Evolutionary conservation across 179 eudicot species (phyloP).

Genomic region (Silene noctiflora): DNA sequence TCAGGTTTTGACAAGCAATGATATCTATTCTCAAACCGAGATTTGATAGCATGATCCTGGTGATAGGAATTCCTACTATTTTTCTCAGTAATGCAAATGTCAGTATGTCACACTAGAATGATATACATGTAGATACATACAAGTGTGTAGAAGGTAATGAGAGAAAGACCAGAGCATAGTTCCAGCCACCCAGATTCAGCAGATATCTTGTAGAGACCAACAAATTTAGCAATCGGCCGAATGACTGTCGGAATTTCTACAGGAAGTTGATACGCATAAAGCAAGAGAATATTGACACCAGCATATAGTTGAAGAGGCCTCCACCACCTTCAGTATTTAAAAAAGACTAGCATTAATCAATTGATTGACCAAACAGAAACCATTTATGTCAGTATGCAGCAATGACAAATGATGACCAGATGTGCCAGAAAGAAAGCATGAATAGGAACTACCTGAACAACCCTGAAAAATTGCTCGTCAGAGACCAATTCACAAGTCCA

Average conservation of each 20-base stretch:
- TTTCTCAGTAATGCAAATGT: not conserved
- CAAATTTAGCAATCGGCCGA: conserved; percentile 39
- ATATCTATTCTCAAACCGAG: not conserved
- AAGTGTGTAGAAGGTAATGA: conserved; percentile 54
- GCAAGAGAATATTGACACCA: conserved; percentile 51
- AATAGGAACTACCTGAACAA: conserved; percentile 65
- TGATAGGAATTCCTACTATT: not conserved
- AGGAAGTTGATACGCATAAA: conserved; percentile 63
- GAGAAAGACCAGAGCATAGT: conserved; percentile 57
- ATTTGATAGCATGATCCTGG: not conserved
- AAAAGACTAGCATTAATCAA: conserved; percentile 3
- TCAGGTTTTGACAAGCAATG: not conserved
- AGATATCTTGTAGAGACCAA: conserved; percentile 67
- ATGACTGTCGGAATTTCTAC: conserved; percentile 34
- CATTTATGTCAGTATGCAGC: not conserved
- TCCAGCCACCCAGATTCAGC: conserved; percentile 57
- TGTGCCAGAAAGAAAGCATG: conserved; percentile 1
- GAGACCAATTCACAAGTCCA: conserved; percentile 95
- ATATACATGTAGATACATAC: conserved; percentile 33
- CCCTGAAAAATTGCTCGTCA: conserved; percentile 97
- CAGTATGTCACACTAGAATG: conserved; percentile 4
- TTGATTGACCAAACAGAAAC: not conserved
- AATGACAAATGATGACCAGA: not conserved
- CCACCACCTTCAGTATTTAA: conserved; percentile 67
- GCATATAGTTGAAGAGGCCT: conserved; percentile 67